Percentiles rank a stretch among this genome's conserved stretches.
These are phyloP conservation scores for Paracorniculantispora psalliotae DNA, from an alignment of 2,329 filamentous ascomycete species.

Conservation along the genomic window DNA sequence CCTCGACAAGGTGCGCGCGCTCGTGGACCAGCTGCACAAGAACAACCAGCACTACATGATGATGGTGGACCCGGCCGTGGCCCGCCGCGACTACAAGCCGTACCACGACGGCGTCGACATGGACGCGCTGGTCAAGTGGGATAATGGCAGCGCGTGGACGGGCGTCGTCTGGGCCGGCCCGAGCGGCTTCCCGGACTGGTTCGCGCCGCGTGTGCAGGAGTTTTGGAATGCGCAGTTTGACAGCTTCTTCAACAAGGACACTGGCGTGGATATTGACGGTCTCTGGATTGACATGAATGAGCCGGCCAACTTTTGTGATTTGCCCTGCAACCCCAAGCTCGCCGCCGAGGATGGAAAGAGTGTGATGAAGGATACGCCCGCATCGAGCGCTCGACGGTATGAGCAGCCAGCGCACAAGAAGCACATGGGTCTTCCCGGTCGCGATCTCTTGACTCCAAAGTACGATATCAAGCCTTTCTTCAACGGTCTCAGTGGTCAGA, in stretches of 20 bases:
- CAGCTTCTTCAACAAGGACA: slow-evolving; percentile 57
- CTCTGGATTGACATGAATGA: slow-evolving; percentile 71
- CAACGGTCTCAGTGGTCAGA: slow-evolving; percentile 49
- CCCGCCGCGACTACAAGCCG: slow-evolving; percentile 39
- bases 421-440: slow-evolving; percentile 17
- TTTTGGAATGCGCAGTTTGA: slow-evolving; percentile 66
- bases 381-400: neutral
- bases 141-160: slow-evolving; percentile 19
- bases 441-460: slow-evolving; percentile 17
- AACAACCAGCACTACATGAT: slow-evolving; percentile 66
- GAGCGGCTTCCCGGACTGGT: slow-evolving; percentile 70
- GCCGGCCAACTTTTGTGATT: slow-evolving; percentile 28
- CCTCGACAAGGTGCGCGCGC: slow-evolving; percentile 54
- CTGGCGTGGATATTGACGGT: slow-evolving; percentile 69
- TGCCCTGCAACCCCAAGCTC: neutral
- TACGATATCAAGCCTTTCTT: slow-evolving; percentile 20
- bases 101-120: slow-evolving; percentile 33
- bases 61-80: slow-evolving; percentile 64
- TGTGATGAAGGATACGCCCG: neutral
- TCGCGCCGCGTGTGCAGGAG: slow-evolving; percentile 52
- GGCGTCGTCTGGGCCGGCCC: slow-evolving; percentile 74
- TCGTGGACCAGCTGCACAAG: slow-evolving; percentile 62
- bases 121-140: slow-evolving; percentile 33
- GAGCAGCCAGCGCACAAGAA: slow-evolving; percentile 1
- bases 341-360: neutral